Evolutionary conservation across 441 rosid species (phyloP).

Genomic region (Mallotus japonicus): DNA sequence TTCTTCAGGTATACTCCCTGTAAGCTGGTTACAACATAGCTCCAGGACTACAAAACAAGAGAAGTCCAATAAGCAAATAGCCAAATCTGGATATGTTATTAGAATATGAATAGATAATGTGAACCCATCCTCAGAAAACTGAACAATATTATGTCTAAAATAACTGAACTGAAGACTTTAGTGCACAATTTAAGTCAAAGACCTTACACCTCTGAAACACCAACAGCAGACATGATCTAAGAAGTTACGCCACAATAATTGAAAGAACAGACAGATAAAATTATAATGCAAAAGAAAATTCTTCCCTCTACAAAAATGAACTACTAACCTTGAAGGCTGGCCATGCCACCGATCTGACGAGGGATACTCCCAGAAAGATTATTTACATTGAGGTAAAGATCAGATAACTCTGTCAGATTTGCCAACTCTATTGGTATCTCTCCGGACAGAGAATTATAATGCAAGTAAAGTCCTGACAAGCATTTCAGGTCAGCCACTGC

Average conservation of each 20-base stretch:
- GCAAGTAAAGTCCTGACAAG: conserved; percentile 88
- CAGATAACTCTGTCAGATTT: conserved; percentile 53
- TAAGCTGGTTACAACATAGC: conserved; percentile 73
- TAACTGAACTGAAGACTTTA: neutral
- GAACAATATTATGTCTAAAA: neutral
- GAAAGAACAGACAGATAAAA: neutral
- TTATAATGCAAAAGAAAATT: neutral
- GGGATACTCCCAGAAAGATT: conserved; percentile 78
- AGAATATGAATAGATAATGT: too few relatives aligned
- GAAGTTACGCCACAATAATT: too few relatives aligned
- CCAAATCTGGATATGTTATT: too few relatives aligned
- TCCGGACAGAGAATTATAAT: conserved; percentile 74
- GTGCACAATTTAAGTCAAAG: neutral
- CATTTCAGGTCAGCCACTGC: conserved; percentile 64
- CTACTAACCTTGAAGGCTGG: conserved; percentile 72
- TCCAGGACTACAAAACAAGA: conserved; percentile 55
- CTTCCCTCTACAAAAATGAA: neutral
- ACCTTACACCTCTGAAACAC: too few relatives aligned
- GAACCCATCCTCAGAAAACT: too few relatives aligned
- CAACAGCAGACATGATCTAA: neutral
- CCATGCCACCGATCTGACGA: conserved; percentile 61
- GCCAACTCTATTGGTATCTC: conserved; percentile 71
- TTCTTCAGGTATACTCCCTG: conserved; percentile 56
- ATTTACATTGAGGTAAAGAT: conserved; percentile 82
- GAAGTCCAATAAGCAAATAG: conserved; percentile 3